Evolutionary conservation across 192 early-diverging fungal genomes (phyloP), one percentile per base, ranked within the genome.

Genomic region (Coemansia sp.): DNA sequence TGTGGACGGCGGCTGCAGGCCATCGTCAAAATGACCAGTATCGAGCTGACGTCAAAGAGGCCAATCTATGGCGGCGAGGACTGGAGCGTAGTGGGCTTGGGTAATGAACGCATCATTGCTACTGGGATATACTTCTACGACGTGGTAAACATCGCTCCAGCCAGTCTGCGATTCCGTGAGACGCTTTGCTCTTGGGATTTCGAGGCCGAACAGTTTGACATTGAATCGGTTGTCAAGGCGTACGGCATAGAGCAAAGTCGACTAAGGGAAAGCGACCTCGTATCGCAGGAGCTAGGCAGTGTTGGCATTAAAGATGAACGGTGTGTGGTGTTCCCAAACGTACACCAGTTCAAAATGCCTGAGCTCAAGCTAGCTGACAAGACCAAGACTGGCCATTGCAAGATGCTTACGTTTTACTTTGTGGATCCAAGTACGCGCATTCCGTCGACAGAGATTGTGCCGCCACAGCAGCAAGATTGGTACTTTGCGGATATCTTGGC

Each of bases 351-450:
- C 72, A 63, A 81, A 22, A 87, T 92, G 1, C 77, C 82, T 1
- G 81, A 83, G 0, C 90, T 94, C 67, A 64, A 75, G 50, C 82
- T 93, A 20, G 69, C 55, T 11, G 88, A 91, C 58, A 75, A 68
- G 36, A 82, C 84, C 27, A 87, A 86, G 43, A 83, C 87, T 0
- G 92, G 92, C 0, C 79, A 86, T 43, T 84, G 90, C 71, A 89
- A 89, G 68, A 90, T 92, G 44, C 64, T 94, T 6, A 77, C 74
- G 8, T 91, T 93, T 62, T 91, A 91, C 80, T 79, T 93, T 46
- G 84, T 94, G 0, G 78, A 94, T 46, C 92, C 92, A 1, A 65
- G 76, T 0, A 65, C 62, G 2, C 75, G 70, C 9, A 80, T 90
- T 34, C 46, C 83, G 3, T 89, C 87, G 16, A 91, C 90, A 1